Base-by-base conservation (phyloP, 768 basidiomycete species). In the Leccinum boreale region DNA sequence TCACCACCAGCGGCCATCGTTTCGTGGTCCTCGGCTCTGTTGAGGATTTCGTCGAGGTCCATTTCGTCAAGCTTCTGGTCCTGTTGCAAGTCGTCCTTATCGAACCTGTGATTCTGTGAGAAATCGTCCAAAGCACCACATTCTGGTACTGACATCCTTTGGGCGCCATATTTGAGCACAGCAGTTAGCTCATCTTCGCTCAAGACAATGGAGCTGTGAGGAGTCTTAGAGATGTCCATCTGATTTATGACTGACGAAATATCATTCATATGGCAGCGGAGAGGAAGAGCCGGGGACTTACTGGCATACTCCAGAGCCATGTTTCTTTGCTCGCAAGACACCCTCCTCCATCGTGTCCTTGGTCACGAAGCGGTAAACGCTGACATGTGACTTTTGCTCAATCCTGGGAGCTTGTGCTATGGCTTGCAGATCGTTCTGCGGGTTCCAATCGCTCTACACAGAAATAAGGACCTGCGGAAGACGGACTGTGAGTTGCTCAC, bases 261-360 rank as follows among this genome's bases (percentile, higher is more conserved):
- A 15, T 49, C 24, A 52, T 58, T 60, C 54, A 60, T 49, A 63
- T 17, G 21, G 33, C 29, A 50, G 56, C 21, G 55, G 44, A 59
- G 44, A 65, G 64, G 44, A 66, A 69, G 33, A 15, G 26, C 12
- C 47, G 55, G 53, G 58, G 52, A 90, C 94, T 70, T 74, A 98
- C 95, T 98, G 48, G 97, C 97, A 79, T 98, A 97, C 74, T 99
- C 97, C 61, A 98, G 79, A 47, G 98, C 94, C 97, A 98, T 99
- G 98, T 79, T 94, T 92, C 82, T 95, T 95, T 11, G 97, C 97
- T 52, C 96, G 84, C 48, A 99, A 83, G 19, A 98, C 90, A 67
- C 98, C 97, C 76, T 98, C 97, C 75, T 98, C 97, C 86, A 98
- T 97, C 19, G 96, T 98, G 67, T 98, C 97, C 76, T 98, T 98